Base-by-base conservation (phyloP, 257 asterid genomes). In the Solanum peruvianum region DNA sequence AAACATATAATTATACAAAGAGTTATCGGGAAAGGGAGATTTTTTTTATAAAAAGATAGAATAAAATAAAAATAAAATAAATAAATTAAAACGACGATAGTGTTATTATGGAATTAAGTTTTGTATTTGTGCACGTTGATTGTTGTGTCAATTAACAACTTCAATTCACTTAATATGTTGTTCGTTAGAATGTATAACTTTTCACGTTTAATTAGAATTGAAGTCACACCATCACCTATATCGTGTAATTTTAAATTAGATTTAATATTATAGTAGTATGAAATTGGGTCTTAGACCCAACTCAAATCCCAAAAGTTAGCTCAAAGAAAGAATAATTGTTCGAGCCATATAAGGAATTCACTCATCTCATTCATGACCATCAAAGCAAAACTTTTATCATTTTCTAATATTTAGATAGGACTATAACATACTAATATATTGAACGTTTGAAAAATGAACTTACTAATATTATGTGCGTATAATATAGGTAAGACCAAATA, bases 311-410 rank as follows among this genome's bases (percentile, higher is more conserved):
- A 39, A 39, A 39, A 39, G 2, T 1, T 7, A 39, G 9, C 9
- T 39, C 42, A 39, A 39, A 37, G 39, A 37, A 37, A 35, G 0
- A 1, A 37, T 5, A 5, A 37, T 0, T 1, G 0, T 37, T 1
- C 39, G 2, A 37, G 0, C 0, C 7, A 37, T 37, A 37, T 37
- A 37, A 37, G 39, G 0, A 37, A 37, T 37, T 0, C 39, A 37
- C 39, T 37, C 1, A 7, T 18, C 2, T 18, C 64, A 56, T 56
- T 37, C 39, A 37, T 56, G n/a, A 18, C 0, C 4, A 56, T 7
- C n/a, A 52, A 18, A 6, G 2, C 20, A 1, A 52, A 4, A 52
- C 9, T 52, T 52, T 18, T 18, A 4, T 18, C 62, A 56, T 56
- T 56, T 56, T 56, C 2, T 56, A 7, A 56, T 23, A 18, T 18